Percentiles rank a stretch among this genome's conserved stretches.
These are phyloP conservation scores for Purpureocillium lavendulum DNA, from an alignment of 2,329 filamentous ascomycete genomes.

Conservation along the genomic window DNA sequence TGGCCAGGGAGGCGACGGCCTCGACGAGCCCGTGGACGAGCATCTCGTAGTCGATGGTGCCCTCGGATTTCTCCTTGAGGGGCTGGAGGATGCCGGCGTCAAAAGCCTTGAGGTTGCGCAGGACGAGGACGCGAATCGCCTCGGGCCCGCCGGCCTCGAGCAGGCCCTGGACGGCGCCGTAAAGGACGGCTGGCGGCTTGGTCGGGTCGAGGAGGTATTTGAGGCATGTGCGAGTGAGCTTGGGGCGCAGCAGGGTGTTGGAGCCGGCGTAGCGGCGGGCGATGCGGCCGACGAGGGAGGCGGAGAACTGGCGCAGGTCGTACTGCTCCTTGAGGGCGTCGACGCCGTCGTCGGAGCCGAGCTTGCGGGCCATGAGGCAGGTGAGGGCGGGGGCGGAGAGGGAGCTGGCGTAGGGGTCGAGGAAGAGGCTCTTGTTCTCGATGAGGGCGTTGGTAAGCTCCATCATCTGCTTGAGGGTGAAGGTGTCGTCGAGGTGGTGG, in stretches of 20 bases:
- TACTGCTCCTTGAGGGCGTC: conserved; percentile 58
- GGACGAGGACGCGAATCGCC: conserved; percentile 46
- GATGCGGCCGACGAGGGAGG: conserved; percentile 71
- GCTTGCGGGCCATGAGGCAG: conserved; percentile 71
- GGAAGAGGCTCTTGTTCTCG: conserved; percentile 71
- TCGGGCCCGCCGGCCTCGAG: conserved; percentile 64
- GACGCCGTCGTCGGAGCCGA: conserved; percentile 51
- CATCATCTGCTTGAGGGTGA: conserved; percentile 87
- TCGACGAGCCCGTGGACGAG: conserved; percentile 48
- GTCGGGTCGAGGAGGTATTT: conserved; percentile 86
- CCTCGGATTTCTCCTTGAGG: conserved; percentile 41
- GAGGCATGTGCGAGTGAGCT: conserved; percentile 85
- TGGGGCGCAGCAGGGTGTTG: conserved; percentile 75
- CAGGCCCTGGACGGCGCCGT: conserved; percentile 78
- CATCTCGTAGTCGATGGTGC: conserved; percentile 44
- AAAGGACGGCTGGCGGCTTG: conserved; percentile 76
- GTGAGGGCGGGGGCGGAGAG: conserved; percentile 85
- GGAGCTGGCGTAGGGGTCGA: conserved; percentile 51
- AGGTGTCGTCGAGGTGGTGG: conserved; percentile 83
- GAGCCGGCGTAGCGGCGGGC: conserved; percentile 72
- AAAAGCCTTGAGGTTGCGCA: conserved; percentile 47
- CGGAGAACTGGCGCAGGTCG: conserved; percentile 74
- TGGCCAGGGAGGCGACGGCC: conserved; percentile 37
- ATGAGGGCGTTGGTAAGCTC: conserved; percentile 78
- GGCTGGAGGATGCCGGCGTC: conserved; percentile 45